A percentile compares a stretch with the other conserved stretches of the same genome.
phyloP scores from a whole-genome alignment of 371 early-diverging fungal species.

The Dentiscutata heterogama region DNA sequence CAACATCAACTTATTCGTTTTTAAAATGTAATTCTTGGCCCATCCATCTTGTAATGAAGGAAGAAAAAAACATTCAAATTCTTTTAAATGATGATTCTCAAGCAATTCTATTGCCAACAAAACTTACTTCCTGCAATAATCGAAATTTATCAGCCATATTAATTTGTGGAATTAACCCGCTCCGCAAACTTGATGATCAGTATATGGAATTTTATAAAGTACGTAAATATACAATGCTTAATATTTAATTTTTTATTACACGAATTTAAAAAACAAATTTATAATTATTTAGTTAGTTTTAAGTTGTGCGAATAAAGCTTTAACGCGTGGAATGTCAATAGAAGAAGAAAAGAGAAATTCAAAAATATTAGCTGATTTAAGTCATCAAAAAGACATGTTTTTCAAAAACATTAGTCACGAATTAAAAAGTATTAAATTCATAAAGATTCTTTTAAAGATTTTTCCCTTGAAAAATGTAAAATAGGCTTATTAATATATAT shows the following conservation, averaged over 20 bases:
- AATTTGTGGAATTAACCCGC: conserved; percentile 54
- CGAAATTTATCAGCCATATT: conserved; percentile 50
- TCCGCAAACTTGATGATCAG: conserved; percentile 50
- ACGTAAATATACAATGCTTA: not conserved
- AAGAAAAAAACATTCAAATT: conserved; percentile 48
- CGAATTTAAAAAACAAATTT: too few species aligned
- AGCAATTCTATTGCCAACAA: conserved; percentile 51
- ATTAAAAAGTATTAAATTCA: conserved; percentile 50
- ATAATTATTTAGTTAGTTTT: conserved; percentile 20
- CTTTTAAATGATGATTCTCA: conserved; percentile 51
- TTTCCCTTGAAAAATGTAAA: too few species aligned
- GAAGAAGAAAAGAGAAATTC: conserved; percentile 56
- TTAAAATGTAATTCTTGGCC: conserved; percentile 48
- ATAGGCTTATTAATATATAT: too few species aligned
- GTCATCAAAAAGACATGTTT: conserved; percentile 57
- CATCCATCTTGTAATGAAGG: conserved; percentile 48
- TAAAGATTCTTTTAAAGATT: not conserved
- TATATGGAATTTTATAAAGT: conserved; percentile 53
- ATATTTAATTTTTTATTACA: too few species aligned
- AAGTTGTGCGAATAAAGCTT: conserved; percentile 45
- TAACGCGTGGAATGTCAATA: conserved; percentile 51
- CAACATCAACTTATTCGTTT: too few species aligned
- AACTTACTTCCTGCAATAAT: conserved; percentile 47
- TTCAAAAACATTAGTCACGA: conserved; percentile 57
- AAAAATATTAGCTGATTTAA: conserved; percentile 54